Percentiles rank a stretch among this genome's conserved stretches.
Evolutionary conservation across 768 basidiomycete genomes (phyloP).

Genomic region (Jaapia argillacea): DNA sequence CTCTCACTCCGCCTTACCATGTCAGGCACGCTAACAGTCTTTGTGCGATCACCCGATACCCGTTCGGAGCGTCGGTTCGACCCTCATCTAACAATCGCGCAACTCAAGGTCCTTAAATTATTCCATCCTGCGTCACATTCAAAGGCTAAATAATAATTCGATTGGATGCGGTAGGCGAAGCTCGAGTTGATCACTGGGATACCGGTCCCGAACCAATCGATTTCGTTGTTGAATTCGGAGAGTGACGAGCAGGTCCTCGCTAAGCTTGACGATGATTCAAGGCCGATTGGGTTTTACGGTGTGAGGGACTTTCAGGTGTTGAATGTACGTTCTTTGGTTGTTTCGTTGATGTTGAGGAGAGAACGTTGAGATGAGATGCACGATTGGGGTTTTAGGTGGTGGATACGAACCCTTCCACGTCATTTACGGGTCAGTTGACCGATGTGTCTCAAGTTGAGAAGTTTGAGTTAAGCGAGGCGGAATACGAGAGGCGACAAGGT

Average conservation of each 20-base stretch:
- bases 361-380: too few relatives aligned
- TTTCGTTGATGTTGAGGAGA: too few relatives aligned
- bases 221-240: slow-evolving; percentile 54
- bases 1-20: too few relatives aligned
- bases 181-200: slow-evolving; percentile 92
- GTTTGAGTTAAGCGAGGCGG: slow-evolving; percentile 77
- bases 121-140: too few relatives aligned
- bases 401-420: slow-evolving; percentile 67
- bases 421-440: slow-evolving; percentile 75
- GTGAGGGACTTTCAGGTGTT: slow-evolving; percentile 71
- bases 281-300: slow-evolving; percentile 66
- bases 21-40: slow-evolving; percentile 44
- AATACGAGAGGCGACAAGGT: slow-evolving; percentile 80
- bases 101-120: slow-evolving; percentile 92
- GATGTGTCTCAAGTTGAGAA: slow-evolving; percentile 87
- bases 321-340: slow-evolving; percentile 42
- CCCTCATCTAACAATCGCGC: slow-evolving; percentile 57
- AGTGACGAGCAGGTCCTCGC: slow-evolving; percentile 38
- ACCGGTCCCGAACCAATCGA: slow-evolving; percentile 56
- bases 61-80: slow-evolving; percentile 84
- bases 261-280: slow-evolving; percentile 53
- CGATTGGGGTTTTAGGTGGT: slow-evolving; percentile 39
- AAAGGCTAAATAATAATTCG: slow-evolving; percentile 3
- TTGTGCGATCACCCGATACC: slow-evolving; percentile 80
- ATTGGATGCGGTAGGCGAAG: slow-evolving; percentile 40